Percentiles rank a stretch among this genome's conserved stretches.
Evolutionary conservation across 148 eudicot genomes (phyloP).

Genomic region (Fallopia convolvulus): DNA sequence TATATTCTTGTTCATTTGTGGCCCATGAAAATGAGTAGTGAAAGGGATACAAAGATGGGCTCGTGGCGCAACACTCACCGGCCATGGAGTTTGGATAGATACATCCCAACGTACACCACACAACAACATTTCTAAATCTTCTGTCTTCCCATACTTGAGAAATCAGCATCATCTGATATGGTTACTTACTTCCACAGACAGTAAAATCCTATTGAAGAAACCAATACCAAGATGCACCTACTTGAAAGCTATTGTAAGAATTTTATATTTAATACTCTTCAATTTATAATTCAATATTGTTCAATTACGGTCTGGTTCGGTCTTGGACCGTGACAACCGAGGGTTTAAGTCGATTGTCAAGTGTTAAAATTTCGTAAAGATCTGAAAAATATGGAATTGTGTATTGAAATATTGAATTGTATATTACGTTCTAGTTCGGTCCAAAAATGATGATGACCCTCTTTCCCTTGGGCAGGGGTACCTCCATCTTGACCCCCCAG

Average conservation of each 20-base stretch:
- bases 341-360: too few relatives aligned
- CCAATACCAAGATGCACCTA: neutral
- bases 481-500: too few relatives aligned
- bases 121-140: neutral
- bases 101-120: slow-evolving; percentile 7
- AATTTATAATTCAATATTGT: too few relatives aligned
- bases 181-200: neutral
- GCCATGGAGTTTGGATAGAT: slow-evolving; percentile 3
- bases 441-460: too few relatives aligned
- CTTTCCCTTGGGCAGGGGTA: too few relatives aligned
- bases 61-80: slow-evolving; percentile 1
- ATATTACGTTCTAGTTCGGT: too few relatives aligned
- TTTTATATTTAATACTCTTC: neutral
- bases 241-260: neutral
- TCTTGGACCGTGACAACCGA: too few relatives aligned
- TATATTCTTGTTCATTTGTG: neutral
- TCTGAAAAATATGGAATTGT: too few relatives aligned
- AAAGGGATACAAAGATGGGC: neutral
- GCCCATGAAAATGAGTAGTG: neutral
- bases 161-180: slow-evolving; percentile 3
- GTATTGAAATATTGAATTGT: too few relatives aligned
- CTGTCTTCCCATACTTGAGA: neutral
- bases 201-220: neutral
- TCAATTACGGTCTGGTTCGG: too few relatives aligned
- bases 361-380: too few relatives aligned